A percentile compares a stretch with the other conserved stretches of the same genome.
These are phyloP conservation scores for Daldinia caldariorum DNA, from an alignment of 495 filamentous ascomycete species.

Conservation along the genomic window DNA sequence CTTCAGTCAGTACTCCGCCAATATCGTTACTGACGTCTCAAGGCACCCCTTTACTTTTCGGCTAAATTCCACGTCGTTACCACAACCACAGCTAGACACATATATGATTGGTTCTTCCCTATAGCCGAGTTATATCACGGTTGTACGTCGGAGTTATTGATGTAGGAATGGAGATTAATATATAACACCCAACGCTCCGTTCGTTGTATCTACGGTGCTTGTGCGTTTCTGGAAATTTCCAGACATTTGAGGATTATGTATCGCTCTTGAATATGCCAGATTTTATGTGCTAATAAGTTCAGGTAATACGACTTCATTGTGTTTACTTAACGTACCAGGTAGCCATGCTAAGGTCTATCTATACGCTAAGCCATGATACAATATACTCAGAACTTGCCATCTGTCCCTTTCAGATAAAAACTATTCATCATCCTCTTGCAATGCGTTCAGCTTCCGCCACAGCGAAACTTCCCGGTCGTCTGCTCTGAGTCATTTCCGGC, in stretches of 20 bases:
- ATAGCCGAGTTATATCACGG: conserved; percentile 25
- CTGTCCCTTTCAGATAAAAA: neutral
- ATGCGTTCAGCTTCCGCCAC: conserved; percentile 43
- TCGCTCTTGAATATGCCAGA: too few species aligned
- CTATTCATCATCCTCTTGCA: neutral
- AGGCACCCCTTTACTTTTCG: conserved; percentile 4
- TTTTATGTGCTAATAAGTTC: too few species aligned
- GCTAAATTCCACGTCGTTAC: conserved; percentile 33
- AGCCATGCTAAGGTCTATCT: too few species aligned
- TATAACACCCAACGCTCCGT: neutral
- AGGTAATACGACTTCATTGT: too few species aligned
- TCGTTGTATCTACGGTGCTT: neutral
- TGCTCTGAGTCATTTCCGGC: conserved; percentile 43
- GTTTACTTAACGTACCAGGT: too few species aligned
- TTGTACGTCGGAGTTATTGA: neutral
- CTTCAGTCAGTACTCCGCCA: neutral
- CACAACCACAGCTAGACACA: neutral
- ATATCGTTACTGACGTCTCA: conserved; percentile 19
- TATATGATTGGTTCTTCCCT: conserved; percentile 18
- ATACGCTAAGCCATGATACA: too few species aligned
- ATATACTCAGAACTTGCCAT: neutral
- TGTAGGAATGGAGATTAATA: neutral
- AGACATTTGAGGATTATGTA: neutral
- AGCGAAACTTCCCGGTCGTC: conserved; percentile 41
- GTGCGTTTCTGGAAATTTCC: neutral